Conservation (phyloP, 2,329 filamentous ascomycete genomes). For the Magnaporthales sp. region DNA sequence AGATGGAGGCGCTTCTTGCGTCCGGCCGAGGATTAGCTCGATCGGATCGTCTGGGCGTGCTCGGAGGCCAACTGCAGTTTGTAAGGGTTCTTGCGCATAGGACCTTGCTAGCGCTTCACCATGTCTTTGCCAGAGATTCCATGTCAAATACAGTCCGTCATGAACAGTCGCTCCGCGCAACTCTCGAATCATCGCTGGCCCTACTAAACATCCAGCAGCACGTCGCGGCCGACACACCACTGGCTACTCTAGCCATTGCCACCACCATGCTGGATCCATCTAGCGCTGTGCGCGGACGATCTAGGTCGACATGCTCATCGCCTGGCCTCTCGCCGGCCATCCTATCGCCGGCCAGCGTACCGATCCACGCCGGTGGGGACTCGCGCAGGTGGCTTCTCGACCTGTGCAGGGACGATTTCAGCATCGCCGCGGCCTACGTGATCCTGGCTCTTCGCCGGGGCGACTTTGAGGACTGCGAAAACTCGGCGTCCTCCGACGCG, state of each 20-base stretch:
- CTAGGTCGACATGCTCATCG: slow-evolving; percentile 5
- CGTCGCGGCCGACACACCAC: slow-evolving; percentile 6
- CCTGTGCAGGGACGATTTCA: slow-evolving; percentile 17
- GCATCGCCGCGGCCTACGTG: slow-evolving; percentile 13
- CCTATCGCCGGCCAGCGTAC: slow-evolving; percentile 15
- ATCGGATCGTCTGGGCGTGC: neutral
- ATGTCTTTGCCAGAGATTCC: slow-evolving; percentile 9
- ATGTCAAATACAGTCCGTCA: neutral
- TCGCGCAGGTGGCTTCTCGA: slow-evolving; percentile 13
- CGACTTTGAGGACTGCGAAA: slow-evolving; percentile 7
- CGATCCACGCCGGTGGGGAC: neutral
- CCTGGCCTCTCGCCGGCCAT: slow-evolving; percentile 16
- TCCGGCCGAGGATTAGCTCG: neutral
- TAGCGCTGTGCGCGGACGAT: neutral
- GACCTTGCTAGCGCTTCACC: slow-evolving; percentile 15
- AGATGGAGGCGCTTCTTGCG: slow-evolving; percentile 8
- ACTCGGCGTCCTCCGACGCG: slow-evolving; percentile 6
- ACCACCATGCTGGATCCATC: neutral
- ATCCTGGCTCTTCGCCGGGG: slow-evolving; percentile 10
- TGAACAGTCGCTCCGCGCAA: slow-evolving; percentile 8
- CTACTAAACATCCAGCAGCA: slow-evolving; percentile 14
- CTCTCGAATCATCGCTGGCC: slow-evolving; percentile 12
- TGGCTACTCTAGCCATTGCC: neutral
- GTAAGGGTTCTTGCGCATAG: slow-evolving; percentile 14
- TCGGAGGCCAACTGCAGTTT: slow-evolving; percentile 12